Base-by-base conservation (phyloP, 371 early-diverging fungal species). In the Rozella allomycis region DNA sequence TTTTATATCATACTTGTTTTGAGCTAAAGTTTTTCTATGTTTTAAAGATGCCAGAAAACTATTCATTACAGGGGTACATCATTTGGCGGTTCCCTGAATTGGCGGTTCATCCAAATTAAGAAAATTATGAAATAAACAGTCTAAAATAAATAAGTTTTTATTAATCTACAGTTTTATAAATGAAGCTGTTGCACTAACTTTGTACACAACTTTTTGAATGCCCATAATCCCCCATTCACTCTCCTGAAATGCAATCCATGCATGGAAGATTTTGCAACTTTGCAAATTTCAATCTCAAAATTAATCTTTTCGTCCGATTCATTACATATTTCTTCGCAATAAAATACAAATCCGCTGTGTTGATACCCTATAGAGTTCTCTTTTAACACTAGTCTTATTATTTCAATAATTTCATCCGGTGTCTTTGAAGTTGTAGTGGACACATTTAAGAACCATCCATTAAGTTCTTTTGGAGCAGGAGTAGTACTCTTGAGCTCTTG, bases 391-490 rank as follows among this genome's bases (percentile, higher is more conserved):
- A 29, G 21, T 9, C 19, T 17, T 4, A 58, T 35, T 35, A 55
- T 45, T 4, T 19, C 40, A 16, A 58, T 22, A n/a, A 60, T 41
- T 17, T 47, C 50, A 9, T 30, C 9, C 4, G 47, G 43, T 4
- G 47, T 26, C 30, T 52, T 55, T 14, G 40, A 25, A 13, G 52
- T 41, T 9, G 61, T 60, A 7, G 61, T 54, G 11, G 50, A 42
- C 7, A 52, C 48, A 43, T 55, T 58, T 12, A 60, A 25, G 39
- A 60, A 57, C 61, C 61, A 60, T 1, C 54, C 54, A 7, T 31
- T 30, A 20, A 60, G n/a, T n/a, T n/a, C n/a, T n/a, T n/a, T n/a
- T n/a, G n/a, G n/a, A n/a, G n/a, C n/a, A n/a, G n/a, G n/a, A n/a
- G n/a, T n/a, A n/a, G n/a, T n/a, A n/a, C n/a, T n/a, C n/a, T n/a